Percentiles rank a stretch among this genome's conserved stretches.
Conservation (phyloP, 208 protist species). For the Porcisia deanei region DNA sequence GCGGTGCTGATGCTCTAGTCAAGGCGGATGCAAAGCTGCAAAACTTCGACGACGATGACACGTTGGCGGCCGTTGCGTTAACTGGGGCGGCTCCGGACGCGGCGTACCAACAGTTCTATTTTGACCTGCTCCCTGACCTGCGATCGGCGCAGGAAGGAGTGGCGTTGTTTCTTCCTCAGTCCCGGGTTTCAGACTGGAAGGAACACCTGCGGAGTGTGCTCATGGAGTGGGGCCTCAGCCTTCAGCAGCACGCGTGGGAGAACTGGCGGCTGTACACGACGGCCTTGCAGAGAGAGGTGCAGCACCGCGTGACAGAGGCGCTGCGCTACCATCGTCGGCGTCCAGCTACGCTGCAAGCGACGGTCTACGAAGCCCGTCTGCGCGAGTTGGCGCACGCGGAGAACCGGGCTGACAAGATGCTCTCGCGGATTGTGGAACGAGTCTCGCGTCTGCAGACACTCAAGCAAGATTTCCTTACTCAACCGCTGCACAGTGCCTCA, state of each 20-base stretch:
- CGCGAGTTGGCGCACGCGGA: slow-evolving; percentile 67
- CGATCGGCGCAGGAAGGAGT: slow-evolving; percentile 16
- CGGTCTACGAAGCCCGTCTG: slow-evolving; percentile 75
- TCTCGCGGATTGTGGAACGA: slow-evolving; percentile 52
- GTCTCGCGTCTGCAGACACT: slow-evolving; percentile 43
- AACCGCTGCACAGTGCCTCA: slow-evolving; percentile 28
- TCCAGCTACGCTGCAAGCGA: slow-evolving; percentile 75
- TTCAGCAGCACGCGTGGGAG: slow-evolving; percentile 32
- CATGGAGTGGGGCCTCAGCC: slow-evolving; percentile 49
- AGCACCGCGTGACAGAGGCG: slow-evolving; percentile 60
- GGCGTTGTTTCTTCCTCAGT: slow-evolving; percentile 41
- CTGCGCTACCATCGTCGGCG: slow-evolving; percentile 82
- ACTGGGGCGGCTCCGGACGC: not conserved
- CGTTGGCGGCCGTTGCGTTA: not conserved
- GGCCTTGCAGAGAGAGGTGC: slow-evolving; percentile 32
- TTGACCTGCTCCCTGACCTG: slow-evolving; percentile 39
- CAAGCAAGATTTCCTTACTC: slow-evolving; percentile 36
- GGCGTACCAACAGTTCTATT: slow-evolving; percentile 32
- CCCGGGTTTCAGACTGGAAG: slow-evolving; percentile 38
- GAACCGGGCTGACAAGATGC: slow-evolving; percentile 56
- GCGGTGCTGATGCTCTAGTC: not conserved
- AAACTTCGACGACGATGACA: not conserved
- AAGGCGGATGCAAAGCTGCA: not conserved
- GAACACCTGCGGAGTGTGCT: slow-evolving; percentile 34
- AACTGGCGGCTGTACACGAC: slow-evolving; percentile 39